These are phyloP conservation scores for Cyathus striatus DNA, from an alignment of 768 basidiomycete species.

Conservation along the genomic window DNA sequence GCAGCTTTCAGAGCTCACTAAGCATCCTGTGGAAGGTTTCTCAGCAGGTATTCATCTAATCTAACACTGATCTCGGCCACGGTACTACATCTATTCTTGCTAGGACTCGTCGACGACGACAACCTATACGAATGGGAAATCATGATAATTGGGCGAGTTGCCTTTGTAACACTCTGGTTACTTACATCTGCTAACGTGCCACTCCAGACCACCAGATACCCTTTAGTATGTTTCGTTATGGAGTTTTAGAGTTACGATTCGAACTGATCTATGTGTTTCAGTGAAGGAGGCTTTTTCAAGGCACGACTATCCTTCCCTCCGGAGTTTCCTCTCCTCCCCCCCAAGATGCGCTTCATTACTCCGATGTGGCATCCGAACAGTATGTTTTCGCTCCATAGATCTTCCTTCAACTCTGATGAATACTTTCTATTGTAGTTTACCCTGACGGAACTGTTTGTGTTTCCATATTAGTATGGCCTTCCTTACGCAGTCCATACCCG, in stretches of 20 bases:
- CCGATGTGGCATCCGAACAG: slow-evolving; percentile 99
- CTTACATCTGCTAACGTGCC: slow-evolving; percentile 12
- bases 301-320: slow-evolving; percentile 84
- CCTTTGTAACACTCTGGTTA: slow-evolving; percentile 15
- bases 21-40: slow-evolving; percentile 93
- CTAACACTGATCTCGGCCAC: slow-evolving; percentile 17
- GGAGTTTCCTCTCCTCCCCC: slow-evolving; percentile 87
- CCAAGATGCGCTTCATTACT: slow-evolving; percentile 95
- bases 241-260: background rate
- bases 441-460: slow-evolving; percentile 91
- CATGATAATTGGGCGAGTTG: slow-evolving; percentile 78
- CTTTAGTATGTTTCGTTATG: slow-evolving; percentile 60
- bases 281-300: slow-evolving; percentile 96
- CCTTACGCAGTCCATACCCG: no score
- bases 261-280: slow-evolving; percentile 21
- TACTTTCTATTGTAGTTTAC: slow-evolving; percentile 59
- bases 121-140: slow-evolving; percentile 98
- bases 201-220: slow-evolving; percentile 79
- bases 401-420: slow-evolving; percentile 6
- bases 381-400: slow-evolving; percentile 33
- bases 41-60: slow-evolving; percentile 65
- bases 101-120: slow-evolving; percentile 90
- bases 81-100: slow-evolving; percentile 18
- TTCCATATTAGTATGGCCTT: slow-evolving; percentile 86
- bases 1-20: slow-evolving; percentile 82